Base-by-base conservation (phyloP, 2,329 filamentous ascomycete genomes). In the Thielaviopsis cerberus region DNA sequence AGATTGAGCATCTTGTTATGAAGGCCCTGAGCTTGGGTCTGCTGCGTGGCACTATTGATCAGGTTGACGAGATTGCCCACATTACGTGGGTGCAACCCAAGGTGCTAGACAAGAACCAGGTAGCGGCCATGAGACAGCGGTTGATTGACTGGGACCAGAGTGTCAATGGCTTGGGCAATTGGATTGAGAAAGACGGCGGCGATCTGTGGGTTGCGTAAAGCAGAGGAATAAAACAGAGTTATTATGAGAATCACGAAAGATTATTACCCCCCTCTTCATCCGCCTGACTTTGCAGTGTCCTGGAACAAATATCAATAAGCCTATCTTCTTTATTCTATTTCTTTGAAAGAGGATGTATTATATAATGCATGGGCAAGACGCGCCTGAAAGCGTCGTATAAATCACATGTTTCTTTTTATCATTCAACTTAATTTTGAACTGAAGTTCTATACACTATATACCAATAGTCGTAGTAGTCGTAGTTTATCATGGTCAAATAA, bases 21-120 rank as follows among this genome's bases (percentile, higher is more conserved):
- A 97, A 96, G 77, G 92, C 92, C n/a, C 73, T 98, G 66, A 96
- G 90, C 67, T 72, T 98, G 64, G 92, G 92, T 0, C 75, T 98
- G 64, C 74, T 98, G 64, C 81, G 85, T 64, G 92, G 92, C 52
- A 92, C 86, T 59, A 97, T 98, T 66, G 92, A 98, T 70, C 91
- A 98, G 73, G 92, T 98, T 30, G 88, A 88, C 53, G 85, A 90
- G 71, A 82, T 97, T 64, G 92, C 92, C 51, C 82, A 90, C 68
- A 96, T 98, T 72, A 91, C 91, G 66, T 98, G 92, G 92, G 92
- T 98, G 60, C 92, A 98, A 74, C 92, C 92, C 23, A 97, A 97
- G 79, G 90, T 98, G 30, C 74, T 98, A 64, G 92, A 97, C 70
- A 88, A 90, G 82, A 83, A 82, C 71, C 92, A 97, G 75, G 95